Evolutionary conservation across 2,329 filamentous ascomycete species (phyloP).

Genomic region (Colletotrichum tanaceti): DNA sequence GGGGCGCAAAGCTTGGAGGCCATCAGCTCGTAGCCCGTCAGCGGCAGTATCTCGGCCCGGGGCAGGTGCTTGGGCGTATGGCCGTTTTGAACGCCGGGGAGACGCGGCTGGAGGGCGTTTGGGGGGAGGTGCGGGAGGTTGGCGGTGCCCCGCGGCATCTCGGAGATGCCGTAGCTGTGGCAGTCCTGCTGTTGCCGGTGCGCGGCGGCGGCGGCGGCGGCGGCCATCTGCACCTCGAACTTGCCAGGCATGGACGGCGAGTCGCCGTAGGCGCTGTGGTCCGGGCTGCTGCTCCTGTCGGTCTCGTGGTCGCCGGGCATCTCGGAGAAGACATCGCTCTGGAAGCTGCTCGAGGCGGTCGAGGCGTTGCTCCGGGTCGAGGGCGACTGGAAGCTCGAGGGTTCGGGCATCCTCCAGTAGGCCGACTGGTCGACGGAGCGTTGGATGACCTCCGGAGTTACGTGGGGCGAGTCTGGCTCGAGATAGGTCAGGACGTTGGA

Average conservation of each 20-base stretch:
- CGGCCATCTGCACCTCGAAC: conserved; percentile 36
- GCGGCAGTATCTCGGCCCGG: conserved; percentile 56
- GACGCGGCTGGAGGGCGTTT: conserved; percentile 52
- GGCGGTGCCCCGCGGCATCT: conserved; percentile 55
- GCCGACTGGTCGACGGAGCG: conserved; percentile 48
- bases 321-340: conserved; percentile 57
- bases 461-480: conserved; percentile 67
- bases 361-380: conserved; percentile 50
- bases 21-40: conserved; percentile 72
- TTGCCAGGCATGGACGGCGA: conserved; percentile 27
- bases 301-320: conserved; percentile 53
- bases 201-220: background rate
- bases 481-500: conserved; percentile 64
- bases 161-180: conserved; percentile 54
- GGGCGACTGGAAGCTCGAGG: conserved; percentile 44
- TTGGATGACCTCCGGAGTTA: conserved; percentile 50
- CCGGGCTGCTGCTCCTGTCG: conserved; percentile 58
- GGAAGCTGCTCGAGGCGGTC: conserved; percentile 66
- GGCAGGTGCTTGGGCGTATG: conserved; percentile 49
- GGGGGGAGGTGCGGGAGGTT: conserved; percentile 53
- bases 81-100: conserved; percentile 46
- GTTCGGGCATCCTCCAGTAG: conserved; percentile 45
- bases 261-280: conserved; percentile 52
- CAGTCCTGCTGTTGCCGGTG: conserved; percentile 34
- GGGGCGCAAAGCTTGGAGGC: conserved; percentile 60